These are phyloP conservation scores for Globisporangium recalcitrans DNA, from an alignment of 352 stramenopile genomes.

Conservation along the genomic window DNA sequence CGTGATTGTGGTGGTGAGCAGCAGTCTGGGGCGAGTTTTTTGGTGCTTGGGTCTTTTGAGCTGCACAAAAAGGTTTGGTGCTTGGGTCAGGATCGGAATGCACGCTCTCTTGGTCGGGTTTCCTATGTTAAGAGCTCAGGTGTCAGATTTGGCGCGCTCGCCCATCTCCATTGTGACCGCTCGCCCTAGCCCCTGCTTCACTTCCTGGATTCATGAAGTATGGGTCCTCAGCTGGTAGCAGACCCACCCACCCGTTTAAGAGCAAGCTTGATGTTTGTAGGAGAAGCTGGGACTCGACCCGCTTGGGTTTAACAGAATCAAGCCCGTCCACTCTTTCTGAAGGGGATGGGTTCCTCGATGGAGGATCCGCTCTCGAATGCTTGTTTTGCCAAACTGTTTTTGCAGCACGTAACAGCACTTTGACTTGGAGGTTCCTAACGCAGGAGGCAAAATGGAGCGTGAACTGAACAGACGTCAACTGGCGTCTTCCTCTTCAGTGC, in stretches of 20 bases:
- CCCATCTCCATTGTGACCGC: neutral
- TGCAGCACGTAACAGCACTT: neutral
- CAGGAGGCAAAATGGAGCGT: too few relatives aligned
- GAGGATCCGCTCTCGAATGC: neutral
- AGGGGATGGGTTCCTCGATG: neutral
- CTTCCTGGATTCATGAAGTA: neutral
- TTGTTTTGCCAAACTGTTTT: neutral
- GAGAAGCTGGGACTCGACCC: neutral
- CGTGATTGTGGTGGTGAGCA: conserved; percentile 7
- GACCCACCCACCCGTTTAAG: neutral
- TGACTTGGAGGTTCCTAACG: neutral
- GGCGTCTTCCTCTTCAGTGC: too few relatives aligned
- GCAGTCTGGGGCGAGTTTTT: neutral
- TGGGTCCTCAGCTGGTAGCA: neutral
- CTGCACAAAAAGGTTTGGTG: conserved; percentile 1
- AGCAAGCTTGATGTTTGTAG: neutral
- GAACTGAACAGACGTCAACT: too few relatives aligned
- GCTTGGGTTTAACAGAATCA: neutral
- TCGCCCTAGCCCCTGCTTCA: neutral
- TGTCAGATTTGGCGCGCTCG: neutral
- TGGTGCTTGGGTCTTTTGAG: conserved; percentile 1
- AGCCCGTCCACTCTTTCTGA: neutral
- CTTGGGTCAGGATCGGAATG: conserved; percentile 3
- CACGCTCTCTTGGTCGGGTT: neutral
- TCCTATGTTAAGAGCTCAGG: neutral